Evolutionary conservation across 768 basidiomycete genomes (phyloP).

Genomic region (Amanita rubescens): DNA sequence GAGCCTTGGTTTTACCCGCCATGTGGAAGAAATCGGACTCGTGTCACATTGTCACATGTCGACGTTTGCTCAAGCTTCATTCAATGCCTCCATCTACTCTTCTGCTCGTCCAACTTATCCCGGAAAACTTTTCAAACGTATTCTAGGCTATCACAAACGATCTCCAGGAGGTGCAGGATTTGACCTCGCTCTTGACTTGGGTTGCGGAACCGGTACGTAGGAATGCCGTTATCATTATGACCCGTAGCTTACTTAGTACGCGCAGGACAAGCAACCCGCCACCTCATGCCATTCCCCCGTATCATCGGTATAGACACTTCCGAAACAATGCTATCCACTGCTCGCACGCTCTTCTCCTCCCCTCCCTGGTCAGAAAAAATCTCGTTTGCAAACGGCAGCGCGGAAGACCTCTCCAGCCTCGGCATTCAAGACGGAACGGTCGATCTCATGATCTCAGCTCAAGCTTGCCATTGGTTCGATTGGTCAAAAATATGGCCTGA

Average conservation of each 20-base stretch:
- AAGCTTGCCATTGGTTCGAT: slow-evolving; percentile 81
- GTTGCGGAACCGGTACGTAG: slow-evolving; percentile 75
- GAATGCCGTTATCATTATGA: neutral
- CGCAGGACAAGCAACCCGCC: slow-evolving; percentile 58
- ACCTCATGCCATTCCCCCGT: slow-evolving; percentile 45
- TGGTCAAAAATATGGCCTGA: slow-evolving; percentile 68
- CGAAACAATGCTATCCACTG: slow-evolving; percentile 56
- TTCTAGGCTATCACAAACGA: slow-evolving; percentile 50
- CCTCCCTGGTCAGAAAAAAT: slow-evolving; percentile 13
- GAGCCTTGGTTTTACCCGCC: slow-evolving; percentile 15
- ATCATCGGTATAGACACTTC: slow-evolving; percentile 75
- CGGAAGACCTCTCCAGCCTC: slow-evolving; percentile 49
- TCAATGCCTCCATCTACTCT: slow-evolving; percentile 63
- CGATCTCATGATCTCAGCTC: slow-evolving; percentile 66
- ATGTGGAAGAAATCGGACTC: neutral
- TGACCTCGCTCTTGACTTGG: slow-evolving; percentile 63
- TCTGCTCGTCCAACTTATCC: slow-evolving; percentile 72
- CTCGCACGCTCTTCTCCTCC: slow-evolving; percentile 23
- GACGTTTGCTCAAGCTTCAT: slow-evolving; percentile 64
- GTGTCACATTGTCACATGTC: slow-evolving; percentile 16
- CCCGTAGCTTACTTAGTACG: neutral
- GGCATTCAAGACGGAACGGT: slow-evolving; percentile 36
- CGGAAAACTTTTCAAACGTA: slow-evolving; percentile 48
- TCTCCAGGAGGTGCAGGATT: slow-evolving; percentile 24
- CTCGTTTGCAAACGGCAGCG: slow-evolving; percentile 28